phyloP scores from a whole-genome alignment of 345 rosid genomes.

The Syzygium oleosum region DNA sequence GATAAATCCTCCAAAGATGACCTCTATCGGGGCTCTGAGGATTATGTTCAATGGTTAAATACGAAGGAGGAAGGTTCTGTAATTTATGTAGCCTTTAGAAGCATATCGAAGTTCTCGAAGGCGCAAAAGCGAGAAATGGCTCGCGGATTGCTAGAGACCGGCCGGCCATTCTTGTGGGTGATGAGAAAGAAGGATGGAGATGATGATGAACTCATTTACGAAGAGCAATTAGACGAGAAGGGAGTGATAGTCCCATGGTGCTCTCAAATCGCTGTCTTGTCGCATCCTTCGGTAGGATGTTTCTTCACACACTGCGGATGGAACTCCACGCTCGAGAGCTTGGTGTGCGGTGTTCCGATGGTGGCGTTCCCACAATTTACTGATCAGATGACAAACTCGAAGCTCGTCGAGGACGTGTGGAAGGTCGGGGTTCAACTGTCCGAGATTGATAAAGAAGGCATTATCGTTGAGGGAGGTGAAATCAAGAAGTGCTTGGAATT shows the following conservation, averaged over 20 bases:
- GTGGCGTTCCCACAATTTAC: constrained; percentile 23
- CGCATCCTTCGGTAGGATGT: constrained; percentile 24
- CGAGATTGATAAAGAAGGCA: neutral
- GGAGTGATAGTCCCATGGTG: constrained; percentile 32
- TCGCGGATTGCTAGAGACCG: neutral
- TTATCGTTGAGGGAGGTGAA: constrained; percentile 18
- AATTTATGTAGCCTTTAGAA: constrained; percentile 1
- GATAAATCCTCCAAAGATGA: neutral
- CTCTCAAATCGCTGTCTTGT: constrained; percentile 23
- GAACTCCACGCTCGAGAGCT: constrained; percentile 29
- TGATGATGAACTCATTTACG: neutral
- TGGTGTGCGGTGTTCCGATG: constrained; percentile 18
- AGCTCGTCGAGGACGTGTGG: constrained; percentile 24
- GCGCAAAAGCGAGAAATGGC: constrained; percentile 3
- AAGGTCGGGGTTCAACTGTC: constrained; percentile 11
- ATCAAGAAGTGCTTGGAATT: constrained; percentile 20
- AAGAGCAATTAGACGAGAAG: neutral
- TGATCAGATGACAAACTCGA: constrained; percentile 24
- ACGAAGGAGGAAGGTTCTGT: neutral
- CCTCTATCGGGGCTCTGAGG: neutral
- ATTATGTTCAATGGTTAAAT: constrained; percentile 2
- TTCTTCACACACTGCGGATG: constrained; percentile 34
- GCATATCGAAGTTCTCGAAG: neutral
- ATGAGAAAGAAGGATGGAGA: constrained; percentile 1
- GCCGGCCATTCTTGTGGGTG: constrained; percentile 13